Base-by-base conservation (phyloP, 2,329 filamentous ascomycete species). In the Aaosphaeria pasadenensis region DNA sequence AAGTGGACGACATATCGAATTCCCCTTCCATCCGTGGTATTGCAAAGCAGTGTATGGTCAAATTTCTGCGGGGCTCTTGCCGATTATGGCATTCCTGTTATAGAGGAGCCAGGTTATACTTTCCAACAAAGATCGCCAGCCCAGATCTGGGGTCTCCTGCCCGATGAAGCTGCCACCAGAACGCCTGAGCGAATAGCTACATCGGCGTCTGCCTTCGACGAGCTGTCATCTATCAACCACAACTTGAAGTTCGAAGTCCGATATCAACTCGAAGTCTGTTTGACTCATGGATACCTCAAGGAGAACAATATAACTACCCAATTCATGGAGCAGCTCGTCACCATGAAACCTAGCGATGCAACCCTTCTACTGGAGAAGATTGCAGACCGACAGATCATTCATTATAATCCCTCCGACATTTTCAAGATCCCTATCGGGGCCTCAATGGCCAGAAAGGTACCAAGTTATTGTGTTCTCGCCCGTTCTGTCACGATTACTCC, bases 251-350 rank as follows among this genome's bases (percentile, higher is more conserved):
- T 91, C 52, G 73, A 83, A 1, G 82, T 96, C 1, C 82, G 89
- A 11, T 99, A 97, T 63, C 91, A 96, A 65, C 80, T 99, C 0
- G 92, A 99, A 67, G 91, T 90, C 0, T 97, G 92, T 64, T 78
- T 97, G n/a, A 95, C 91, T 0, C 82, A 87, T 30, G 84, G 85
- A 0, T 77, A 84, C 28, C 72, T 99, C 9, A 86, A 86, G 45
- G 92, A 96, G 66, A 82, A 89, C 63, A 87, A 81, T 42, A 79
- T 97, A 40, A 79, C 75, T 1, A 65, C 70, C 1, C 77, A 82
- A 3, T 97, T 97, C 55, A 71, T 95, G 2, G 64, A 76, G 30
- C 78, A 72, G 39, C 76, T 97, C 4, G 66, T 73, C 2, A 59
- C 72, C 0, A 71, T 87, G 13, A 74, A 78, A 1, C 62, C 71